These are phyloP conservation scores for Schwanniomyces etchellsii DNA, from an alignment of 1,139 yeast genomes.

Conservation along the genomic window DNA sequence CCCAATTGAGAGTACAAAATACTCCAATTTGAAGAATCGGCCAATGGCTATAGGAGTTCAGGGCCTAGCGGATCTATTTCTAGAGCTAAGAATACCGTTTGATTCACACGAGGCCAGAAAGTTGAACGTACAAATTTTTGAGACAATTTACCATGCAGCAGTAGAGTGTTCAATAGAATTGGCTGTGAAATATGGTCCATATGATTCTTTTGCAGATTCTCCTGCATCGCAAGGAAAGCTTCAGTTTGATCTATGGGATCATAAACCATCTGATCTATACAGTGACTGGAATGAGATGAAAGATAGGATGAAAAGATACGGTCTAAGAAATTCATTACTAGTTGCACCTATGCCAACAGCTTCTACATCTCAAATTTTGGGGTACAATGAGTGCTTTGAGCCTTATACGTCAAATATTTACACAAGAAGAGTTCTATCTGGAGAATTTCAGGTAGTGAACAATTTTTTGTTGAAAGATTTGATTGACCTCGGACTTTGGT, in stretches of 20 bases:
- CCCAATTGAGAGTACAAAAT: slow-evolving; percentile 67
- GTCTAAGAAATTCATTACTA: slow-evolving; percentile 74
- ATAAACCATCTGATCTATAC: slow-evolving; percentile 64
- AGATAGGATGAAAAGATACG: slow-evolving; percentile 52
- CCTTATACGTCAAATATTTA: slow-evolving; percentile 61
- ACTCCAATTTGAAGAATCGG: slow-evolving; percentile 69
- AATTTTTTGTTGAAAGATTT: slow-evolving; percentile 51
- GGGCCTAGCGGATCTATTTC: slow-evolving; percentile 84
- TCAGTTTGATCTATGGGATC: slow-evolving; percentile 79
- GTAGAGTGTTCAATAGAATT: slow-evolving; percentile 75
- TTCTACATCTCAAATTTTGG: slow-evolving; percentile 85
- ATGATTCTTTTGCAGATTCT: slow-evolving; percentile 66
- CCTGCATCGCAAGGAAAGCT: slow-evolving; percentile 78
- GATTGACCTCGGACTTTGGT: slow-evolving; percentile 53
- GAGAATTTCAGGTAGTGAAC: slow-evolving; percentile 58
- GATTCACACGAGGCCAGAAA: slow-evolving; percentile 68
- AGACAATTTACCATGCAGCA: slow-evolving; percentile 85
- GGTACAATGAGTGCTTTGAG: slow-evolving; percentile 87
- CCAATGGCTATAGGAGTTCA: slow-evolving; percentile 90
- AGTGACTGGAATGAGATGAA: slow-evolving; percentile 71
- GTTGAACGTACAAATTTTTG: slow-evolving; percentile 76
- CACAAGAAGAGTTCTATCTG: slow-evolving; percentile 55
- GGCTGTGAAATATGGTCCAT: slow-evolving; percentile 60
- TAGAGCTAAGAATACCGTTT: slow-evolving; percentile 72
- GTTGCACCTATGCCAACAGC: slow-evolving; percentile 97